Conservation (phyloP, 1,284 basidiomycete genomes). For the Melampsora occidentalis region DNA sequence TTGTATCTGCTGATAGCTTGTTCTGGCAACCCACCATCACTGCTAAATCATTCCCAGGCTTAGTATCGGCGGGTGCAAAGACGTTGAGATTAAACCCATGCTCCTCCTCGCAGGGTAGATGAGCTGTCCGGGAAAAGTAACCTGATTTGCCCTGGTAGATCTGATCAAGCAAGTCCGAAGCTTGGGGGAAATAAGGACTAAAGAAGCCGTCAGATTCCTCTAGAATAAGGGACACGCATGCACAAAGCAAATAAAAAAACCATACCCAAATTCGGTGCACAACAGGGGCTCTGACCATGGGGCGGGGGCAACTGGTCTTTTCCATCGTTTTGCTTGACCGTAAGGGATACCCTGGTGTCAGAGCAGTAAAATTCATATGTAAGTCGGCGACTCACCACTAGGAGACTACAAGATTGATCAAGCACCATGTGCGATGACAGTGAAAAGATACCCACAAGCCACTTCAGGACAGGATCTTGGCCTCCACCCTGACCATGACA, state of each 20-base stretch:
- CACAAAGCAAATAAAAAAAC: not conserved
- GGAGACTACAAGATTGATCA: not conserved
- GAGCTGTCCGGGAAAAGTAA: not conserved
- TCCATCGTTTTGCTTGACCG: slow-evolving; percentile 34
- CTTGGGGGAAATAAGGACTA: not conserved
- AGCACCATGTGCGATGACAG: not conserved
- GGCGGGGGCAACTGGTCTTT: slow-evolving; percentile 11
- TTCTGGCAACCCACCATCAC: slow-evolving; percentile 18
- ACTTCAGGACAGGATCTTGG: slow-evolving; percentile 20
- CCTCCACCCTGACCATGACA: not conserved
- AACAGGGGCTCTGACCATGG: slow-evolving; percentile 26
- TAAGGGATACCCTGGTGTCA: slow-evolving; percentile 30
- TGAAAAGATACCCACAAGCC: slow-evolving; percentile 16
- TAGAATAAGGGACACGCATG: not conserved
- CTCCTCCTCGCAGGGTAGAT: slow-evolving; percentile 1
- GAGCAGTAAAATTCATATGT: not conserved
- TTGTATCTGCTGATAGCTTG: too few species aligned
- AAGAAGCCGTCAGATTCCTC: not conserved
- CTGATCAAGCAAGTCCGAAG: not conserved
- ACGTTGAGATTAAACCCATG: slow-evolving; percentile 29
- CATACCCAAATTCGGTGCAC: slow-evolving; percentile 33
- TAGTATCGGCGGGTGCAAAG: slow-evolving; percentile 3
- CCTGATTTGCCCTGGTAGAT: not conserved
- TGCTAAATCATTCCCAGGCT: slow-evolving; percentile 13
- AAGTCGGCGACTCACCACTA: not conserved